Percentiles rank a stretch among this genome's conserved stretches.
Evolutionary conservation across 2,329 filamentous ascomycete species (phyloP).

Genomic region (Trichoderma koningiopsis): DNA sequence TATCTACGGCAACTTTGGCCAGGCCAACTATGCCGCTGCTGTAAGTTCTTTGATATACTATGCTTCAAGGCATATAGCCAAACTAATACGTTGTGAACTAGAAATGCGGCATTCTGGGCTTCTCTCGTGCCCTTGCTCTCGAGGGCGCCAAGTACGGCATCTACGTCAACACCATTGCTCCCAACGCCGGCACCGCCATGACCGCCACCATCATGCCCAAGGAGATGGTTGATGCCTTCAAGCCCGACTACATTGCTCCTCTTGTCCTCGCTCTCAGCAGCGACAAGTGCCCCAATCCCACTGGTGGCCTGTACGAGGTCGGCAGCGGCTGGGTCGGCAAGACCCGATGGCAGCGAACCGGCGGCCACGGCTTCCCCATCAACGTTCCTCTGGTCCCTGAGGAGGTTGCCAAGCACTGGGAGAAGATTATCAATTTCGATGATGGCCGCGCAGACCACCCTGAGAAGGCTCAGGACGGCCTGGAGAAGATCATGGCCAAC

Average conservation of each 20-base stretch:
- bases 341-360: slow-evolving; percentile 92
- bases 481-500: slow-evolving; percentile 79
- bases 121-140: slow-evolving; percentile 88
- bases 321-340: slow-evolving; percentile 90
- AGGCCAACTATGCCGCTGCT: slow-evolving; percentile 94
- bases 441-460: slow-evolving; percentile 87
- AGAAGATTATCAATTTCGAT: slow-evolving; percentile 82
- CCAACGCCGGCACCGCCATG: slow-evolving; percentile 95
- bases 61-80: neutral
- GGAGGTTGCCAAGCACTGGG: slow-evolving; percentile 74
- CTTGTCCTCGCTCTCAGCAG: slow-evolving; percentile 81
- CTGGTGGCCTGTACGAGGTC: slow-evolving; percentile 89
- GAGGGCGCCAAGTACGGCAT: slow-evolving; percentile 98
- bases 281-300: slow-evolving; percentile 83
- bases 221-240: slow-evolving; percentile 98
- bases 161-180: slow-evolving; percentile 95
- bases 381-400: slow-evolving; percentile 84
- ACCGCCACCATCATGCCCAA: slow-evolving; percentile 92
- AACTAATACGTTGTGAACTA: slow-evolving; percentile 37
- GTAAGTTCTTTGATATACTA: slow-evolving; percentile 51
- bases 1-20: slow-evolving; percentile 98
- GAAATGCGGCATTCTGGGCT: slow-evolving; percentile 92
- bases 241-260: slow-evolving; percentile 97
- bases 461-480: slow-evolving; percentile 71
- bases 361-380: slow-evolving; percentile 87